phyloP scores from a whole-genome alignment of 1,139 yeast species.

The Candida smagusa region DNA sequence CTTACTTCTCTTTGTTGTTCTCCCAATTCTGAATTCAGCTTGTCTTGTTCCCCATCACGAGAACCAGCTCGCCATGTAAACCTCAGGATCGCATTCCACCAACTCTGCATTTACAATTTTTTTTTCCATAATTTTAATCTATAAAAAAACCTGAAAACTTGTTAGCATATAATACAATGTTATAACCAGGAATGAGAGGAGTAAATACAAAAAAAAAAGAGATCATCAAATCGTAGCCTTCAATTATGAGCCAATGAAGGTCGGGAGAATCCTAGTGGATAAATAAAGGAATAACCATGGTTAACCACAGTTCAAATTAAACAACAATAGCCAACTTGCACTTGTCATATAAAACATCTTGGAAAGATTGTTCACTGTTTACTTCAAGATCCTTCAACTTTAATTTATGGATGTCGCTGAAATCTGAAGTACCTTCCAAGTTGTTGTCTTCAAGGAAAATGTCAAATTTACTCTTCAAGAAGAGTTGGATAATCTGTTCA shows the following conservation, averaged over 20 bases:
- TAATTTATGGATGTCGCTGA: slow-evolving; percentile 18
- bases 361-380: slow-evolving; percentile 41
- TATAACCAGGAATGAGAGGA: background rate
- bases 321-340: slow-evolving; percentile 41
- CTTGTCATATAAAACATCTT: slow-evolving; percentile 41
- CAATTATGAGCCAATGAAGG: background rate
- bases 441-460: slow-evolving; percentile 33
- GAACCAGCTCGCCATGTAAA: too few species aligned
- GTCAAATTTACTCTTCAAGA: slow-evolving; percentile 42
- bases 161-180: background rate
- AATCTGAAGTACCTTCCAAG: slow-evolving; percentile 23
- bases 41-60: too few species aligned
- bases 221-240: background rate
- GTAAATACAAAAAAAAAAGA: background rate
- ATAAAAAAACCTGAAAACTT: background rate
- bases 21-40: too few species aligned
- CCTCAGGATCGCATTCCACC: too few species aligned
- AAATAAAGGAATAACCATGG: too few species aligned
- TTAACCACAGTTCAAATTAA: too few species aligned
- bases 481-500: slow-evolving; percentile 24
- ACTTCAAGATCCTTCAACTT: slow-evolving; percentile 35
- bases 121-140: slow-evolving; percentile 1
- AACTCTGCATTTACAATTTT: background rate
- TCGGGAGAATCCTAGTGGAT: background rate
- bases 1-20: too few species aligned